phyloP scores from a whole-genome alignment of 345 rosid species.

The Durio zibethinus region DNA sequence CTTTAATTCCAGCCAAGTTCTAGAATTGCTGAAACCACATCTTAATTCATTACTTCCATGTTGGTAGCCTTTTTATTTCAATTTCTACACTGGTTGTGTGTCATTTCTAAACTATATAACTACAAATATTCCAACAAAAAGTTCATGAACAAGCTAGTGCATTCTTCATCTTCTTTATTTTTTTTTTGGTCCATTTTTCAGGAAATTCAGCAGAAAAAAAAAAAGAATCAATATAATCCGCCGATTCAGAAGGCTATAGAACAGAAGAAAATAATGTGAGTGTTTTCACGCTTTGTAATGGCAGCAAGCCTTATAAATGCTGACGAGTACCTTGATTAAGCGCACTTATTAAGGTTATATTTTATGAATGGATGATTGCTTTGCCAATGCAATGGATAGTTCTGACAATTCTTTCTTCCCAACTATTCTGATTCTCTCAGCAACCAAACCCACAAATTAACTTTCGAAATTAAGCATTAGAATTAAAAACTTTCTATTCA shows the following conservation, averaged over 20 bases:
- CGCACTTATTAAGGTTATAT: neutral
- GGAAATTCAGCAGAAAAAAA: neutral
- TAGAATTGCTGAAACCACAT: slow-evolving; percentile 50
- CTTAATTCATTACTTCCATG: slow-evolving; percentile 24
- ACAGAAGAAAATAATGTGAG: neutral
- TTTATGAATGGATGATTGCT: neutral
- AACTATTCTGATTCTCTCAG: slow-evolving; percentile 3
- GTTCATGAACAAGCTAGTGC: no score
- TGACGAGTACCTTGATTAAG: no score
- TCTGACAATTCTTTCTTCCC: neutral
- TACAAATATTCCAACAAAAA: neutral
- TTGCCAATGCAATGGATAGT: neutral
- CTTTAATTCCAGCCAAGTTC: slow-evolving; percentile 39
- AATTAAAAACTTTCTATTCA: neutral
- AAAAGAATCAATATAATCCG: no score
- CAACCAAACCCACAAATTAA: neutral
- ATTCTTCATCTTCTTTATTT: neutral
- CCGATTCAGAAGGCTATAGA: neutral
- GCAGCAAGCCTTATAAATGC: neutral
- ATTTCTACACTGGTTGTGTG: neutral
- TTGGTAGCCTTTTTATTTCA: slow-evolving; percentile 6
- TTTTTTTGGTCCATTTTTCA: neutral
- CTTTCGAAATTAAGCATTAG: neutral
- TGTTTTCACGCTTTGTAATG: neutral
- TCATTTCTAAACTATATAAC: neutral